Conservation (phyloP, 2,329 filamentous ascomycete species). For the Dactylella cylindrospora region DNA sequence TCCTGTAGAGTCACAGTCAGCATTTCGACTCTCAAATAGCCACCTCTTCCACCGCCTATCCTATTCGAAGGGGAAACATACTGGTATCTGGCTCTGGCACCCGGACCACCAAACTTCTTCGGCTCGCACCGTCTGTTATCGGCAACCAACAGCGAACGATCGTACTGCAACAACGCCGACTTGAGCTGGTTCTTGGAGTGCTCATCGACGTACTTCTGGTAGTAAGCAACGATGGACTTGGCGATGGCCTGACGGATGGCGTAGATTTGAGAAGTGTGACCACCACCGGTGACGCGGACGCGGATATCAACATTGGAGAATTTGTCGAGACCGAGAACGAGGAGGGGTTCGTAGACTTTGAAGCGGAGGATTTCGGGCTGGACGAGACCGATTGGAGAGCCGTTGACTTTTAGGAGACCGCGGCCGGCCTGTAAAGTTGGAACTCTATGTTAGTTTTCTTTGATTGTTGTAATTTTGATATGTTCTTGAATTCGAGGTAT, state of each 20-base stretch:
- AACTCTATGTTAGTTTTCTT: conserved; percentile 33
- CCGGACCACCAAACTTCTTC: conserved; percentile 95
- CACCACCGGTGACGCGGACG: conserved; percentile 93
- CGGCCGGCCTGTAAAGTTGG: conserved; percentile 64
- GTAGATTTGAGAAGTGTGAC: conserved; percentile 96
- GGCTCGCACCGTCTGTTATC: conserved; percentile 99
- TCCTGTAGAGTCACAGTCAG: conserved; percentile 23
- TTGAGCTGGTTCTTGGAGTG: conserved; percentile 99
- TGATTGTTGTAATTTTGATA: conserved; percentile 36
- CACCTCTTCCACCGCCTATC: neutral
- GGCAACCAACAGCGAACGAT: conserved; percentile 95
- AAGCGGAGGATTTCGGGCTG: conserved; percentile 96
- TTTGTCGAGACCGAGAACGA: conserved; percentile 96
- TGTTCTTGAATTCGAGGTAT: conserved; percentile 40
- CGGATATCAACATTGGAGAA: conserved; percentile 96
- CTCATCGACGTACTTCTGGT: conserved; percentile 99
- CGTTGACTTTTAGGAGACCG: conserved; percentile 98
- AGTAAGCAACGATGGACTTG: conserved; percentile 97
- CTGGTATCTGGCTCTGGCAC: conserved; percentile 94
- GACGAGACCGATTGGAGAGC: conserved; percentile 88
- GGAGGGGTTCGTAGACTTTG: conserved; percentile 99
- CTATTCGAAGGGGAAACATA: conserved; percentile 12
- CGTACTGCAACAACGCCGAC: conserved; percentile 92
- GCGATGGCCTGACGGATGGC: conserved; percentile 98
- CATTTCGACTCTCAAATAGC: neutral